Evolutionary conservation across 805 yeast genomes (phyloP).

Genomic region (Tetrapisispora namnaoensis): DNA sequence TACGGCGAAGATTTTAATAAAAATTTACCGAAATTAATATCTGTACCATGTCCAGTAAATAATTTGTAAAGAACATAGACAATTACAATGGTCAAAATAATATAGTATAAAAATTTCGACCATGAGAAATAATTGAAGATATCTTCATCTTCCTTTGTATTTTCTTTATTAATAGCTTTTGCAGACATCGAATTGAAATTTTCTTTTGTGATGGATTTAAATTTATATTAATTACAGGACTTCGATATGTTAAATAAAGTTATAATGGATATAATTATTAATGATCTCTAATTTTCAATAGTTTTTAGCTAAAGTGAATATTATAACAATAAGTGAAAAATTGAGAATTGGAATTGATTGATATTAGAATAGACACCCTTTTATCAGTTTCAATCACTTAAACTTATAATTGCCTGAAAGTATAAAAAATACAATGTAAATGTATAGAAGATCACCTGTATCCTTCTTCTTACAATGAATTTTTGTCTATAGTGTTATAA

Average conservation of each 20-base stretch:
- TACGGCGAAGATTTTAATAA: slow-evolving; percentile 83
- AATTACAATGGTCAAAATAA: slow-evolving; percentile 13
- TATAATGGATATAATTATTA: too few relatives aligned
- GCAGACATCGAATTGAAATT: background rate
- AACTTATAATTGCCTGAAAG: background rate
- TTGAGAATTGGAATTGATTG: too few relatives aligned
- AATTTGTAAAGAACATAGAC: slow-evolving; percentile 32
- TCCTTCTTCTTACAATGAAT: background rate
- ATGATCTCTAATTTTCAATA: too few relatives aligned
- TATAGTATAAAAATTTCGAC: slow-evolving; percentile 14
- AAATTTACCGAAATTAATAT: slow-evolving; percentile 85
- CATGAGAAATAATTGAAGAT: slow-evolving; percentile 10
- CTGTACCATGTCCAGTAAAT: slow-evolving; percentile 87
- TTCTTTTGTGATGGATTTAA: background rate
- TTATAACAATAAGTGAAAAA: too few relatives aligned
- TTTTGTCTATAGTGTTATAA: too few relatives aligned
- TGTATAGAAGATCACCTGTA: background rate
- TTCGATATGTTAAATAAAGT: background rate
- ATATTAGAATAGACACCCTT: too few relatives aligned
- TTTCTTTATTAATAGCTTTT: background rate
- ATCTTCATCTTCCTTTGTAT: slow-evolving; percentile 2
- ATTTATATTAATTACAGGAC: background rate
- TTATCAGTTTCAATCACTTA: background rate
- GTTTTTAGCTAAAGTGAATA: too few relatives aligned
- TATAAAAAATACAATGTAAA: background rate